Base-by-base conservation (phyloP, 495 filamentous ascomycete species). In the Aspergillus funiculosus region DNA sequence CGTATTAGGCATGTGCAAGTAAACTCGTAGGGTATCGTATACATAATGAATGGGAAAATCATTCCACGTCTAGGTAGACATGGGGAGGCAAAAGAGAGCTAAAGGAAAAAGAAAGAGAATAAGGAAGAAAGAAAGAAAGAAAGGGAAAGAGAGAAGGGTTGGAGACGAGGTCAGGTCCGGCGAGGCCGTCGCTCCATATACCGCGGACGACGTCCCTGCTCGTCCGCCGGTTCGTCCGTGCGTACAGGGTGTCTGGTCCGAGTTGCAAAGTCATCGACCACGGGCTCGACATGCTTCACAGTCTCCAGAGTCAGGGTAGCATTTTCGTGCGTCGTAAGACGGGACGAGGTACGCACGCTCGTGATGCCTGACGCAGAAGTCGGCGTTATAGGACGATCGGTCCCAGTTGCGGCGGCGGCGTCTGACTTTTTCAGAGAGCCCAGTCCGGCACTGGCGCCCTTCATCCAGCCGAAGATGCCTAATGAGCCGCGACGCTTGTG, bases 401-500 rank as follows among this genome's bases (percentile, higher is more conserved):
- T 49, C 5, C 48, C 48, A 1, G 26, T 31, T 3, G 51, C 18
- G 10, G 38, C 6, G 31, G 53, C 47, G 6, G 49, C 3, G 0
- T 54, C 53, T 18, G 50, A 41, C 34, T 59, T 62, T 13, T 70
- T 55, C 6, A 40, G 42, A 8, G 58, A 55, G 13, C 57, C 61
- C 24, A 67, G 59, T 0, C 56, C 59, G 39, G 17, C 39, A n/a
- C 60, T 50, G 15, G 63, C 56, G 2, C 63, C 57, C 39, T 73
- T 73, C 63, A 73, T 67, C 69, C 69, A 73, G 26, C 66, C 58
- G 29, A 71, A 62, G 18, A 73, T 63, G 2, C 66, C 61, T 1
- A 70, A 53, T 1, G 69, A 73, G 47, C 63, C 63, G 31, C 62
- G 65, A 10, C 66, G 58, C 34, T 68, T 69, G 46, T 67, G 28